Evolutionary conservation across 169 alveolate species (phyloP).

Genomic region (Amoebophrya sp.): DNA sequence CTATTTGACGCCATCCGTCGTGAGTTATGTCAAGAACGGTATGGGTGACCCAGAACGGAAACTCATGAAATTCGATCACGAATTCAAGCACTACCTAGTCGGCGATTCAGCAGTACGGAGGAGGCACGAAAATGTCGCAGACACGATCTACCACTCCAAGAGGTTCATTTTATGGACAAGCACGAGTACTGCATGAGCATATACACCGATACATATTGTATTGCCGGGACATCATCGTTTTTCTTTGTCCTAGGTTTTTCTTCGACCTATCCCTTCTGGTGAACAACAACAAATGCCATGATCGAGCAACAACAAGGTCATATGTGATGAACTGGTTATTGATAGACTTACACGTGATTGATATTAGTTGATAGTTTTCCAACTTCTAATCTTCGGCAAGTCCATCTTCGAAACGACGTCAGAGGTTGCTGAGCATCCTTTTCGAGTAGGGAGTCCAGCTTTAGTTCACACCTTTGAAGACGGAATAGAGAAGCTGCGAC

Average conservation of each 20-base stretch:
- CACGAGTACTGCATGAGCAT: no score
- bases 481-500: no score
- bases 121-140: background rate
- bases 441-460: background rate
- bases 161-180: no score
- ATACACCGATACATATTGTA: no score
- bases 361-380: no score
- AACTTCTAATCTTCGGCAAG: conserved; percentile 1
- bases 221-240: background rate
- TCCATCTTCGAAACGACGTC: background rate
- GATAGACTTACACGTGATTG: no score
- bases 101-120: background rate
- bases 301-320: background rate
- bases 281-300: background rate
- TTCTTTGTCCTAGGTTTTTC: background rate
- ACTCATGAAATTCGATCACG: background rate
- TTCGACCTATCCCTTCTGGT: background rate
- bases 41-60: background rate
- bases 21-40: background rate
- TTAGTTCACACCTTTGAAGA: no score
- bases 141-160: background rate
- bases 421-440: background rate
- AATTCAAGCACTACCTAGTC: background rate
- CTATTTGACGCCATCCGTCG: background rate
- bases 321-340: background rate